Base-by-base conservation (phyloP, 805 yeast genomes). In the Saccharomycopsis selenospora region DNA sequence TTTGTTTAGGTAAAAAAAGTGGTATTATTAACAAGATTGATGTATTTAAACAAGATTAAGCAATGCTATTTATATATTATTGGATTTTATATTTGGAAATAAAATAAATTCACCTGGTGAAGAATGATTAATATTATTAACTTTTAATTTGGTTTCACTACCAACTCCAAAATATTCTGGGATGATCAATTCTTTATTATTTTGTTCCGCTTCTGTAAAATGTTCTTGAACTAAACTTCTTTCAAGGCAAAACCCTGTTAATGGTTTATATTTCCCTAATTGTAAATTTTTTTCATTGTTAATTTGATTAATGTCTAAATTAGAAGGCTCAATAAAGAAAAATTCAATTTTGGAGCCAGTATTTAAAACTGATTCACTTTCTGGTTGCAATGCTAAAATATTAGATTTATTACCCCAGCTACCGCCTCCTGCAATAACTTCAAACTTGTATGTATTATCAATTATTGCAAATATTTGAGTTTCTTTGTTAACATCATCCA, bases 1-100 rank as follows among this genome's bases (percentile, higher is more conserved):
- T 93, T 2, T 87, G 86, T 7, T 57, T 75, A n/a, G 68, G 70
- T 13, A 77, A 77, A 57, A 71, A 63, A 47, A 60, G 61, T 22
- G 51, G 59, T 17, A 46, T 63, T 7, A 55, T 67, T 3, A 76
- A 75, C 55, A 76, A 77, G 55, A 18, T 68, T 18, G 61, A 62
- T 8, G 78, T 77, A 0, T 77, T 77, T 10, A 33, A 33, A n/a
- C n/a, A n/a, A 20, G 10, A 33, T 33, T 33, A 33, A 10, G 10
- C 20, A 14, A 33, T 7, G 38, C 38, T 33, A 33, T 4, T 33
- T 10, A 33, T 4, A 10, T 7, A 5, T 33, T 33, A 33, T 33
- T 33, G 8, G 17, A 17, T 10, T 33, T 14, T 6, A 33, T 33
- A 33, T 10, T 10, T 5, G 38, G 38, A 33, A 42, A 28, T 45